A percentile compares a stretch with the other conserved stretches of the same genome.
phyloP scores from a whole-genome alignment of 108 stramenopile species.

The Pseudonitzschia pungens region DNA sequence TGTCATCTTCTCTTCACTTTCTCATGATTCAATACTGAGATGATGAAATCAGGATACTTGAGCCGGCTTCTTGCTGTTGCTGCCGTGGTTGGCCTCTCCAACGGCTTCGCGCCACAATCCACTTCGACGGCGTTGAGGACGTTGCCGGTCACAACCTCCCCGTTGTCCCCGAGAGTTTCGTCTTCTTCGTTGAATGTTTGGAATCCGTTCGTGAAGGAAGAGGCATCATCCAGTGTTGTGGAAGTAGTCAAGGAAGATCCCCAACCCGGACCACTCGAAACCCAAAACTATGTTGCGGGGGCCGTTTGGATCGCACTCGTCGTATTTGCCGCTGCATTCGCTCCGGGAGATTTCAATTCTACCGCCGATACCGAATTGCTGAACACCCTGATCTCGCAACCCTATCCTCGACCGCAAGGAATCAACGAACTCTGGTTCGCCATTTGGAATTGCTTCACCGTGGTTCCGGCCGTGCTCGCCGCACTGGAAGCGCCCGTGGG shows the following conservation, averaged over 20 bases:
- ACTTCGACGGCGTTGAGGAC: background rate
- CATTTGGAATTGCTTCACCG: conserved; percentile 10
- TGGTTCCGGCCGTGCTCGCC: conserved; percentile 4
- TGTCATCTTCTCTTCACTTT: background rate
- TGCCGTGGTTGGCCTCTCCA: background rate
- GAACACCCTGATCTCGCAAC: background rate
- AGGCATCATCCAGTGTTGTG: background rate
- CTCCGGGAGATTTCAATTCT: background rate
- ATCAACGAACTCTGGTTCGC: conserved; percentile 4
- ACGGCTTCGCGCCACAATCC: conserved; percentile 5
- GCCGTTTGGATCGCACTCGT: conserved; percentile 1
- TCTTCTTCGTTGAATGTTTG: background rate
- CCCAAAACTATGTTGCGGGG: background rate
- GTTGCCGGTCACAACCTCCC: background rate
- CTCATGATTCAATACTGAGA: background rate
- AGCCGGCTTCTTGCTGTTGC: background rate
- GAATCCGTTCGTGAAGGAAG: conserved; percentile 10
- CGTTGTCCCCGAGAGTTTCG: background rate
- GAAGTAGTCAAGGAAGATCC: background rate
- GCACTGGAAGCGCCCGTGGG: conserved; percentile 9
- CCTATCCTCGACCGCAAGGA: background rate
- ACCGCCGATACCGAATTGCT: background rate
- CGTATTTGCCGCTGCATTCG: background rate
- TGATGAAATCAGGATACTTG: conserved; percentile 2
- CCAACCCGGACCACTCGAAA: background rate